These are phyloP conservation scores for Jackrogersella multiformis DNA, from an alignment of 495 filamentous ascomycete species.

Conservation along the genomic window DNA sequence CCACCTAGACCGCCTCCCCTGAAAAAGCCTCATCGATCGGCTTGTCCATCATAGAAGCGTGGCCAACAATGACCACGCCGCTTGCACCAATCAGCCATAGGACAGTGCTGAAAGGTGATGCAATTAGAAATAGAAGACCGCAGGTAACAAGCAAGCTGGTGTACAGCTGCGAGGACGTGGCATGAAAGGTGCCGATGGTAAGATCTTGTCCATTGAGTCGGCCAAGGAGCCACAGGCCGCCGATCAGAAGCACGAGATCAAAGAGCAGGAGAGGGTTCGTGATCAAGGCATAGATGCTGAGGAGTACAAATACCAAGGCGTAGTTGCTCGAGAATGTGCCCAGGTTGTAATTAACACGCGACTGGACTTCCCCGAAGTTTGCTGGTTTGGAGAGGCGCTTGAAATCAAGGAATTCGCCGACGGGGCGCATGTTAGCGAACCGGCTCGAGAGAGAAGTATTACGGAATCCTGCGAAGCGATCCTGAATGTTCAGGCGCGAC, in stretches of 20 bases:
- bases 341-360: constrained; percentile 96
- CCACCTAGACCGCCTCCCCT: constrained; percentile 99
- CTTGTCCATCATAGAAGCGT: constrained; percentile 96
- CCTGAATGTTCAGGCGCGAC: constrained; percentile 82
- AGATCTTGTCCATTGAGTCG: constrained; percentile 88
- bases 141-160: constrained; percentile 82
- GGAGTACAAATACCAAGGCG: constrained; percentile 89
- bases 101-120: constrained; percentile 80
- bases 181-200: constrained; percentile 79
- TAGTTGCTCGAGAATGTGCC: constrained; percentile 99
- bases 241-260: constrained; percentile 85
- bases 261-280: constrained; percentile 86
- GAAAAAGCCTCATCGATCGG: constrained; percentile 99
- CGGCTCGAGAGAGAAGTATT: constrained; percentile 77
- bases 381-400: constrained; percentile 93
- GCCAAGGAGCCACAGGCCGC: constrained; percentile 88
- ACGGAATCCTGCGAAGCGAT: constrained; percentile 77
- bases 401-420: constrained; percentile 94
- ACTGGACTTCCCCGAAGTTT: constrained; percentile 91
- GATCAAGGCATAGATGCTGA: constrained; percentile 93
- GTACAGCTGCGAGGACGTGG: constrained; percentile 94
- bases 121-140: constrained; percentile 82
- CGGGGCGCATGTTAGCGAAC: constrained; percentile 90
- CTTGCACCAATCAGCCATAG: constrained; percentile 96
- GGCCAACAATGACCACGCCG: constrained; percentile 90